Percentiles rank a stretch among this genome's conserved stretches.
Conservation (phyloP, 1,284 basidiomycete genomes). For the Inonotus hispidus region DNA sequence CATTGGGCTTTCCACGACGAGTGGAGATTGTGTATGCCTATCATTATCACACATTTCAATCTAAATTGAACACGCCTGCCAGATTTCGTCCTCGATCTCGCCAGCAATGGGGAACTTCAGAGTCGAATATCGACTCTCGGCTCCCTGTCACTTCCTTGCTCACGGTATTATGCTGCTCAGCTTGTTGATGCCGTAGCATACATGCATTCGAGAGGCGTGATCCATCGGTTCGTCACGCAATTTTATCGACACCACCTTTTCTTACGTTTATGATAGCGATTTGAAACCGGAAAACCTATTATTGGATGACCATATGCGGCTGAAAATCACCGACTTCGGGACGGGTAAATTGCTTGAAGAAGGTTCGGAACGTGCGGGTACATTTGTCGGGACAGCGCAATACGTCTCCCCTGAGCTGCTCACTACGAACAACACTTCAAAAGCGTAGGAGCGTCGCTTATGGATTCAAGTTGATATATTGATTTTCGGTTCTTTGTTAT, state of each 20-base stretch:
- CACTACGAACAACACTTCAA: conserved; percentile 67
- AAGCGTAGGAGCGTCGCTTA: conserved; percentile 41
- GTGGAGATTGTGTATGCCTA: conserved; percentile 73
- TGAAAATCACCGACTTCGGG: conserved; percentile 97
- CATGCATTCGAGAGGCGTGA: conserved; percentile 84
- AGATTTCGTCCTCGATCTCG: conserved; percentile 92
- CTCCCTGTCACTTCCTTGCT: conserved; percentile 71
- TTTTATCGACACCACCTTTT: conserved; percentile 4
- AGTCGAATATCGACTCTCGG: conserved; percentile 73
- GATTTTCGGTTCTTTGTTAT: conserved; percentile 24
- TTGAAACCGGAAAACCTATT: conserved; percentile 93
- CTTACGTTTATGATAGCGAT: conserved; percentile 42
- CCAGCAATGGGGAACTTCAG: conserved; percentile 87
- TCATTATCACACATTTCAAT: background rate
- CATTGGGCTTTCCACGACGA: conserved; percentile 84
- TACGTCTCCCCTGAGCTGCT: conserved; percentile 94
- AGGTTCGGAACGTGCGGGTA: conserved; percentile 55
- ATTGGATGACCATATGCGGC: conserved; percentile 76
- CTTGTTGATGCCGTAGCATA: conserved; percentile 83
- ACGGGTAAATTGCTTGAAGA: conserved; percentile 83
- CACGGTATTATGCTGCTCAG: conserved; percentile 83
- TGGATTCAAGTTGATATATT: background rate
- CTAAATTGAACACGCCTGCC: background rate
- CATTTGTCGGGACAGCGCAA: conserved; percentile 95
- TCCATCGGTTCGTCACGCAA: conserved; percentile 60